These are phyloP conservation scores for Hypoxylon fuscum DNA, from an alignment of 495 filamentous ascomycete species.

Conservation along the genomic window DNA sequence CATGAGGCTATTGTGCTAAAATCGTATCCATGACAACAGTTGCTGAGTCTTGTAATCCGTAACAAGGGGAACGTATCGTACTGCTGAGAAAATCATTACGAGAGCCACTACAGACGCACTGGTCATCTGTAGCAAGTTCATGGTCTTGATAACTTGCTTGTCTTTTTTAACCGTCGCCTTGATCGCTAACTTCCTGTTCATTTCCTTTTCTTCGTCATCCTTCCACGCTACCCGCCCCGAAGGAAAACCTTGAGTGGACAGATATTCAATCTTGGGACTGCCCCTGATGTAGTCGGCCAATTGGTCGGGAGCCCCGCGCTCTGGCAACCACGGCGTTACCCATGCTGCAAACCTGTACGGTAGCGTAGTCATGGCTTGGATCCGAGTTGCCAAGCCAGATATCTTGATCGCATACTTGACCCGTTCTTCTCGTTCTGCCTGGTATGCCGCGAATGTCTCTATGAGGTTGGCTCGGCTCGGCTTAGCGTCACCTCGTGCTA, in stretches of 20 bases:
- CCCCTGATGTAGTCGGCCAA: neutral
- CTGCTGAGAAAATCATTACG: neutral
- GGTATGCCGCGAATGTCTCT: neutral
- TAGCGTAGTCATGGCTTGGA: neutral
- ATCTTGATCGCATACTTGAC: neutral
- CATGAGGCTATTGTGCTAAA: too few species aligned
- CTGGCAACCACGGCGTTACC: neutral
- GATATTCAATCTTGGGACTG: neutral
- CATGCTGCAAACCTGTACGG: neutral
- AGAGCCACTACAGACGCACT: neutral
- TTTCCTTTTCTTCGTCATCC: neutral
- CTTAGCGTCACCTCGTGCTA: too few species aligned
- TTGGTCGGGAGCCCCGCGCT: slow-evolving; percentile 1
- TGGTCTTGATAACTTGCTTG: neutral
- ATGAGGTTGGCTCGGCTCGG: too few species aligned
- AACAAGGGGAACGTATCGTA: neutral
- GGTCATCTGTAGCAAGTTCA: neutral
- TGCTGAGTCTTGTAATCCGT: neutral
- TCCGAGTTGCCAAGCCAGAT: neutral
- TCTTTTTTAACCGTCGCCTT: neutral
- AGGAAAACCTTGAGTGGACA: neutral
- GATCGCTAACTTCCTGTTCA: neutral
- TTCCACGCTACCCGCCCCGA: neutral
- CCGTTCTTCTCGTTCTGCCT: neutral
- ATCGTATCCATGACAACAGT: neutral